Base-by-base conservation (phyloP, 2,329 filamentous ascomycete species). In the Trichophyton equinum region DNA sequence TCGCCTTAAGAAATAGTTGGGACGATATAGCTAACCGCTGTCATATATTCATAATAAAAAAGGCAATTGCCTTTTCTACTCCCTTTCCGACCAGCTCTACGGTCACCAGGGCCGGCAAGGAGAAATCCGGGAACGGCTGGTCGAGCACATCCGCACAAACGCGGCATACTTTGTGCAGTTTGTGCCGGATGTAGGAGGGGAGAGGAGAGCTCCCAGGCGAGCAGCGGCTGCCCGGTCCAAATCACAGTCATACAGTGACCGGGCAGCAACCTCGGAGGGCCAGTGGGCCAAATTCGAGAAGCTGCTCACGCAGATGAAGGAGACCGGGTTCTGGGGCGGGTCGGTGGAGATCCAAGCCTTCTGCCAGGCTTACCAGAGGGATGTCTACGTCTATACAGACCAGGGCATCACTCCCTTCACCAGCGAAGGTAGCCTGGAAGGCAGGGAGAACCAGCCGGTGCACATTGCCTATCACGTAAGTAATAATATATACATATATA, bases 41-140 rank as follows among this genome's bases (percentile, higher is more conserved):
- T 18, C 36, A 38, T n/a, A 36, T 42, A 57, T 36, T 47, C 13
- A 33, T 1, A 25, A 33, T 3, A 4, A 15, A 20, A n/a, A 65
- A 87, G 85, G 84, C 66, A 87, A 87, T 74, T 87, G 85, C 72
- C 79, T 87, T 42, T 87, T 87, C 75, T 83, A 84, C 71, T 84
- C 84, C 63, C 76, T 87, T 44, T 84, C 82, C 64, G 83, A 87
- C 69, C 84, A 88, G 75, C 72, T 87, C 59, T 85, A 83, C 69
- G 85, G 83, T 64, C 73, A 81, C 68, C 81, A 84, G 67, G 74
- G 78, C 62, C 76, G 80, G 64, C 81, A 84, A 68, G 70, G 74
- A 60, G 76, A 81, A 66, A 83, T 88, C 67, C 84, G 85, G 58
- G 74, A 76, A 57, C 74, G 72, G 53, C 78, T 85, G 58, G 82